Evolutionary conservation across 2,329 filamentous ascomycete genomes (phyloP).

Genomic region (Colletotrichum shisoi): DNA sequence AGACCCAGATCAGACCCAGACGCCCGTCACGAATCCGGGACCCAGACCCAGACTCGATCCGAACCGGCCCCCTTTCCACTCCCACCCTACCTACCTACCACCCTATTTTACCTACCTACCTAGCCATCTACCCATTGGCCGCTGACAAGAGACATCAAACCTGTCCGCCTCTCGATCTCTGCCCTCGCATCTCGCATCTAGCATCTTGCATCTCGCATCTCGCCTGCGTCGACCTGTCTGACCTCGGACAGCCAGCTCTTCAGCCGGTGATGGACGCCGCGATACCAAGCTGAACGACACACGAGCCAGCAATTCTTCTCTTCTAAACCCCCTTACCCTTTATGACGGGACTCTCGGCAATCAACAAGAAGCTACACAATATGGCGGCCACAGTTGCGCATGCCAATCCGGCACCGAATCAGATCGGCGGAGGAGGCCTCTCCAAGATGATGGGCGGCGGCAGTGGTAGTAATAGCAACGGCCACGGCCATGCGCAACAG

Average conservation of each 20-base stretch:
- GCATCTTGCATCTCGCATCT: not conserved
- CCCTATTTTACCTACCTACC: too few species aligned
- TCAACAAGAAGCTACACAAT: conserved; percentile 35
- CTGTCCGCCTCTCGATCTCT: not conserved
- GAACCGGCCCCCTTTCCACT: conserved; percentile 31
- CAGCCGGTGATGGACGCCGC: conserved; percentile 27
- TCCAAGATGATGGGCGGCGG: conserved; percentile 36
- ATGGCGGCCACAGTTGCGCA: conserved; percentile 39
- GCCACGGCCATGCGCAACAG: conserved; percentile 31
- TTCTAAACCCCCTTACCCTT: conserved; percentile 8
- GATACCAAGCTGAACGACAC: conserved; percentile 27
- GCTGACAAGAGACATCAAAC: conserved; percentile 20
- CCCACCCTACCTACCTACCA: not conserved
- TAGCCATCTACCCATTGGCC: conserved; percentile 16
- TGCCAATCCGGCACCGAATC: conserved; percentile 28
- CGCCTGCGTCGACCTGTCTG: not conserved
- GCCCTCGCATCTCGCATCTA: not conserved
- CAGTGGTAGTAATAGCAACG: conserved; percentile 10
- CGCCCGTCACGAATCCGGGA: not conserved
- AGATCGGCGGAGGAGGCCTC: conserved; percentile 34
- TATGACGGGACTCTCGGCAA: conserved; percentile 34
- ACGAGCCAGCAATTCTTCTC: not conserved
- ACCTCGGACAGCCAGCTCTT: conserved; percentile 6
- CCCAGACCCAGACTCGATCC: conserved; percentile 31
- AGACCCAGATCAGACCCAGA: conserved; percentile 4